Conservation (phyloP, 1,139 yeast genomes). For the Kodamaea fungicola region DNA sequence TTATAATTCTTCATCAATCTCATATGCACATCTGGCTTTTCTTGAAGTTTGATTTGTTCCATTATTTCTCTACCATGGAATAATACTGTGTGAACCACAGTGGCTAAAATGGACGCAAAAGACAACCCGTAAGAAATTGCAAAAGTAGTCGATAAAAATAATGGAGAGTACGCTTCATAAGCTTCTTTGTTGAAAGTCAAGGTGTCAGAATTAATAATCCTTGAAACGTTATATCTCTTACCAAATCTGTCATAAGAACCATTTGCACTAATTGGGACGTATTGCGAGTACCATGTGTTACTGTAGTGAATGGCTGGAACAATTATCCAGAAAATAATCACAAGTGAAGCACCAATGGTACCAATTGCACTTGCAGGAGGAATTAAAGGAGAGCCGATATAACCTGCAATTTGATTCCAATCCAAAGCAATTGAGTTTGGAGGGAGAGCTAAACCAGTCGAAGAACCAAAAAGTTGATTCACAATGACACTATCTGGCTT, state of each 20-base stretch:
- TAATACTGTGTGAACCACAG: conserved; percentile 32
- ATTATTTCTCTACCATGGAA: conserved; percentile 40
- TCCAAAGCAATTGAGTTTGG: conserved; percentile 45
- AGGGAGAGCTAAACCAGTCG: conserved; percentile 60
- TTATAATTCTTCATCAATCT: conserved; percentile 42
- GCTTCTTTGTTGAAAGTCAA: conserved; percentile 18
- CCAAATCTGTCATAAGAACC: conserved; percentile 44
- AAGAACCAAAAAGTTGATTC: conserved; percentile 60
- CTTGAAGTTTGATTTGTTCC: conserved; percentile 22
- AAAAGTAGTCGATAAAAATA: conserved; percentile 33
- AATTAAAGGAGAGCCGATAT: conserved; percentile 61
- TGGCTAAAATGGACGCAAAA: conserved; percentile 40
- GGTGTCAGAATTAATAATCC: conserved; percentile 15
- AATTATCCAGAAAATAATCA: conserved; percentile 37
- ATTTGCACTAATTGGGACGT: conserved; percentile 46
- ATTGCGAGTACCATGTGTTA: conserved; percentile 50
- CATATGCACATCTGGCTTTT: conserved; percentile 38
- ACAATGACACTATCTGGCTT: conserved; percentile 41
- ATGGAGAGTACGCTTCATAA: conserved; percentile 31
- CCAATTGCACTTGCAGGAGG: conserved; percentile 61
- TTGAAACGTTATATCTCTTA: conserved; percentile 36
- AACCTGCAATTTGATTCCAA: conserved; percentile 50
- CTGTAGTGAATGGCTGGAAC: conserved; percentile 41
- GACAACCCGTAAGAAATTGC: conserved; percentile 34
- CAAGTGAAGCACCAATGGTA: conserved; percentile 38